Conservation (phyloP, 306 rosid species). For the Lablab purpureus region DNA sequence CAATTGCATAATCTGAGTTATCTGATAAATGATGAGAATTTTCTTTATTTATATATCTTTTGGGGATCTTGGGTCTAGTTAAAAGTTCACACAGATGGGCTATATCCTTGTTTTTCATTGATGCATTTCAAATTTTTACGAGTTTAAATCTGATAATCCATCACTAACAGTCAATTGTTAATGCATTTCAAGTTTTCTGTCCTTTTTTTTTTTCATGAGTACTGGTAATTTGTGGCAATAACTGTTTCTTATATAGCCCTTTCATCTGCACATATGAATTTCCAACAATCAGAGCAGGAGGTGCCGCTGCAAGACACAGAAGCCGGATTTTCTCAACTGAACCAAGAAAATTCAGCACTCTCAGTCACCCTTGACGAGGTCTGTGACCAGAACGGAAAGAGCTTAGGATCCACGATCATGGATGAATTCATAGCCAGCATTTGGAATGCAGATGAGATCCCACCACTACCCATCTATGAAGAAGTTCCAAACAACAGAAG, state of each 20-base stretch:
- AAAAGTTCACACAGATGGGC: neutral
- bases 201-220: neutral
- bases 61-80: neutral
- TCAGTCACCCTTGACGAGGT: conserved; percentile 66
- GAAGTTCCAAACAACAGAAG: conserved; percentile 28
- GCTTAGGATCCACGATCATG: conserved; percentile 71
- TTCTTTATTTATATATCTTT: neutral
- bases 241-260: conserved; percentile 8
- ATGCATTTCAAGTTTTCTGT: neutral
- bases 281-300: conserved; percentile 37
- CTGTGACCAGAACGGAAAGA: conserved; percentile 62
- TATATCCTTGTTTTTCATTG: neutral
- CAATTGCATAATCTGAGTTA: conserved; percentile 4
- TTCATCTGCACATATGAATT: conserved; percentile 29
- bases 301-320: conserved; percentile 44
- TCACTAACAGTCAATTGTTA: neutral
- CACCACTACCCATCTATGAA: conserved; percentile 5
- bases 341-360: conserved; percentile 53
- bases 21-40: neutral
- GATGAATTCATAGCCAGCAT: conserved; percentile 77
- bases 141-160: conserved; percentile 3
- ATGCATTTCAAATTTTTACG: conserved; percentile 20
- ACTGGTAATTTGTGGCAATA: conserved; percentile 32
- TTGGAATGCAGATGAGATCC: conserved; percentile 60
- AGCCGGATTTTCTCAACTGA: conserved; percentile 28